Evolutionary conservation across 495 filamentous ascomycete species (phyloP).

Genomic region (Podospora sp.): DNA sequence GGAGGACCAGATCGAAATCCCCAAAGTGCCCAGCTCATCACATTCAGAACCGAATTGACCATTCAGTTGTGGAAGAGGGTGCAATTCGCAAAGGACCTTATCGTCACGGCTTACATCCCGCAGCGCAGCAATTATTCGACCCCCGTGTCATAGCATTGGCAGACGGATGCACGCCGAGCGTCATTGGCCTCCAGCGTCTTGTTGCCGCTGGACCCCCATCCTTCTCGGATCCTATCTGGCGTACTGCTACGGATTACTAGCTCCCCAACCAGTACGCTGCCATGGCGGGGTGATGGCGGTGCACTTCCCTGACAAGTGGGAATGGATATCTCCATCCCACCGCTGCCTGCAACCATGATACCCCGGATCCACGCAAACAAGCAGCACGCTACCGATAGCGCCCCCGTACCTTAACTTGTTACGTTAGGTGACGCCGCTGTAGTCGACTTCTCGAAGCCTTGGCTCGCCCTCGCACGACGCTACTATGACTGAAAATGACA

Average conservation of each 20-base stretch:
- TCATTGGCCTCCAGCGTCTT: neutral
- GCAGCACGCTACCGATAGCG: neutral
- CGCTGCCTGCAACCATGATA: too few species aligned
- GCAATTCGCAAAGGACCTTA: neutral
- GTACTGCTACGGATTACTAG: neutral
- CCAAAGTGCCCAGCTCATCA: neutral
- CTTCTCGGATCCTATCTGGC: neutral
- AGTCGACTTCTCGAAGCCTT: neutral
- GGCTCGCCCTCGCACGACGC: constrained; percentile 3
- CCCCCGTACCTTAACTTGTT: neutral
- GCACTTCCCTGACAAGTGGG: neutral
- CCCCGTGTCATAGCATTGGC: neutral
- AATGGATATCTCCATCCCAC: neutral
- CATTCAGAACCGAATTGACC: neutral
- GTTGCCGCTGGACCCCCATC: neutral
- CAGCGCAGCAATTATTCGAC: neutral
- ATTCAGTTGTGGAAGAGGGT: neutral
- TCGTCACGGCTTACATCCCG: neutral
- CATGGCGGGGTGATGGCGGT: neutral
- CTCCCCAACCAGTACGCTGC: neutral
- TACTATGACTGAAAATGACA: constrained; percentile 18
- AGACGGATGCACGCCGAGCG: neutral
- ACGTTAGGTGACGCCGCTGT: constrained; percentile 7
- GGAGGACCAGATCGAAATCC: neutral
- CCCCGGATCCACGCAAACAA: neutral